Conservation (phyloP, 2,329 filamentous ascomycete species). For the Cladophialophora carrionii region DNA sequence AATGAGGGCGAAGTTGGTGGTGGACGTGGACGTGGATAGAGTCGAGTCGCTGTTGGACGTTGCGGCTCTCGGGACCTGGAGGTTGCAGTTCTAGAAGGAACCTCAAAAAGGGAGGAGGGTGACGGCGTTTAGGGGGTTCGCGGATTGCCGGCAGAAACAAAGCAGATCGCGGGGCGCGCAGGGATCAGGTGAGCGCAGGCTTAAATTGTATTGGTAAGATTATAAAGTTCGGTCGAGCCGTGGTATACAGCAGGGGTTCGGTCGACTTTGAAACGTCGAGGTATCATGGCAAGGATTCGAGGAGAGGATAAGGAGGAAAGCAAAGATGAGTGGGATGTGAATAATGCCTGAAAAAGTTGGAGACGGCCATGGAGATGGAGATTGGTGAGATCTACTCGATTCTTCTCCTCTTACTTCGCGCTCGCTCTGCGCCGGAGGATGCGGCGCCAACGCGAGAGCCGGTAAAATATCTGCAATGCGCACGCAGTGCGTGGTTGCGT, state of each 20-base stretch:
- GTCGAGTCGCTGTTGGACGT: constrained; percentile 6
- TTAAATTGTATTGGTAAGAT: constrained; percentile 18
- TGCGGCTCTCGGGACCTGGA: constrained; percentile 24
- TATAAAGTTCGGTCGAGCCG: constrained; percentile 10
- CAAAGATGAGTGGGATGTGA: constrained; percentile 8
- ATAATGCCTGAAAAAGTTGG: constrained; percentile 4
- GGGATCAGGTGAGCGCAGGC: constrained; percentile 6
- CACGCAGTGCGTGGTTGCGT: background rate
- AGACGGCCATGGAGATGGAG: constrained; percentile 10
- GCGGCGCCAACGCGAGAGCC: constrained; percentile 16
- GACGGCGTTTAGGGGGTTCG: constrained; percentile 9
- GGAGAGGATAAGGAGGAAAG: constrained; percentile 1
- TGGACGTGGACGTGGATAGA: constrained; percentile 4
- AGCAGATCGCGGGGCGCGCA: constrained; percentile 18
- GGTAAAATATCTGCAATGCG: constrained; percentile 11
- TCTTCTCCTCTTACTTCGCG: constrained; percentile 5
- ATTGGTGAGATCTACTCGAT: constrained; percentile 5
- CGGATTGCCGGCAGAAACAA: constrained; percentile 21
- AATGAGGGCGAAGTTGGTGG: constrained; percentile 15
- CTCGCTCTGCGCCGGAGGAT: constrained; percentile 5
- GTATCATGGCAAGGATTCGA: background rate
- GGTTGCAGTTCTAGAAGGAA: constrained; percentile 18
- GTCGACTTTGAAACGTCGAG: constrained; percentile 17
- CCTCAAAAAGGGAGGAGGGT: constrained; percentile 25
- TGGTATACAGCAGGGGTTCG: constrained; percentile 17